Conservation (phyloP, 805 yeast genomes). For the Teunomyces atbi region DNA sequence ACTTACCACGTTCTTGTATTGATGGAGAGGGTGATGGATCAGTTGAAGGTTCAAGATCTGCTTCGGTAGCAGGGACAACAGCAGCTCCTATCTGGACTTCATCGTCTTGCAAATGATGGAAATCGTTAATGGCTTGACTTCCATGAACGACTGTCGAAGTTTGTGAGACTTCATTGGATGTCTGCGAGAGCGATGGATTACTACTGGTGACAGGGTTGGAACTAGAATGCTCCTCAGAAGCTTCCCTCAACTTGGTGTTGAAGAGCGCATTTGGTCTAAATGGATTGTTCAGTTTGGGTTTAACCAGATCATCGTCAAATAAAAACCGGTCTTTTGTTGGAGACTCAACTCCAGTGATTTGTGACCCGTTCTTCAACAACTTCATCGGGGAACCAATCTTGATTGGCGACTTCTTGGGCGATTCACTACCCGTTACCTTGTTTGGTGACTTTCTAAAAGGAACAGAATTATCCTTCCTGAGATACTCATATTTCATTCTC, state of each 20-base stretch:
- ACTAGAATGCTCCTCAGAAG: neutral
- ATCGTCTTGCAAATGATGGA: neutral
- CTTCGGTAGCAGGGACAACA: neutral
- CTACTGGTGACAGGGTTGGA: neutral
- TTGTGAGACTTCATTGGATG: slow-evolving; percentile 1
- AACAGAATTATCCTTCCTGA: slow-evolving; percentile 10
- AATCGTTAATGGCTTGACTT: neutral
- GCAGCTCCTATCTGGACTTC: neutral
- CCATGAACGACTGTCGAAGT: neutral
- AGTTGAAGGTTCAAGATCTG: neutral
- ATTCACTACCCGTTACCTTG: neutral
- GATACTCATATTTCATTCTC: slow-evolving; percentile 11
- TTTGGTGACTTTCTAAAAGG: slow-evolving; percentile 9
- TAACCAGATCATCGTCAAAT: slow-evolving; percentile 9
- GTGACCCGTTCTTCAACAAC: slow-evolving; percentile 28
- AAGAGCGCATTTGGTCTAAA: neutral
- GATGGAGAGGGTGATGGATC: neutral
- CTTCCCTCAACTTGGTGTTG: slow-evolving; percentile 11
- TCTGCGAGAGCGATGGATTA: neutral
- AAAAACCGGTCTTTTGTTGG: neutral
- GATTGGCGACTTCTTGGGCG: slow-evolving; percentile 26
- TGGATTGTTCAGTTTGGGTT: neutral
- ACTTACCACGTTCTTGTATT: slow-evolving; percentile 47
- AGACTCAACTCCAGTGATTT: slow-evolving; percentile 23
- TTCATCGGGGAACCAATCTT: slow-evolving; percentile 41